These are phyloP conservation scores for Phytophthora melonis DNA, from an alignment of 352 stramenopile genomes.

Conservation along the genomic window DNA sequence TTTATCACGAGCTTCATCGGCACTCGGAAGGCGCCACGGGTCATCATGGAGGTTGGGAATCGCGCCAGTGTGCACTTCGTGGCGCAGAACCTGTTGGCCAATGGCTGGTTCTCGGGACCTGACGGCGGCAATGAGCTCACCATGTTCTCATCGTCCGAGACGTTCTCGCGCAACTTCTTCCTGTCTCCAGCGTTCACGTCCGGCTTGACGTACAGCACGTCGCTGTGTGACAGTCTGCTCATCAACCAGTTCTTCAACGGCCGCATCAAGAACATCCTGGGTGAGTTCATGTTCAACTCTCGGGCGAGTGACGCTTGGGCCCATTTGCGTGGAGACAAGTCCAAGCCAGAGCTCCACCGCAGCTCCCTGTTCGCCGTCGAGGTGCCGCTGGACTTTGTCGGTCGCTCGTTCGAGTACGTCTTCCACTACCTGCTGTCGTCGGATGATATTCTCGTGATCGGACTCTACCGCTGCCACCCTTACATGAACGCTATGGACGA, in stretches of 20 bases:
- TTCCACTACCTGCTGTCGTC: slow-evolving; percentile 87
- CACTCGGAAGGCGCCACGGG: slow-evolving; percentile 57
- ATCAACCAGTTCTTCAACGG: slow-evolving; percentile 92
- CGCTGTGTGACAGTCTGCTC: slow-evolving; percentile 85
- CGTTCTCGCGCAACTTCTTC: slow-evolving; percentile 84
- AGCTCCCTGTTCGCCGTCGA: slow-evolving; percentile 86
- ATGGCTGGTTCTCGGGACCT: slow-evolving; percentile 68
- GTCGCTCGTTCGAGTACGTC: slow-evolving; percentile 82
- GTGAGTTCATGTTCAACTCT: slow-evolving; percentile 88
- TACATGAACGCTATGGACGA: slow-evolving; percentile 43
- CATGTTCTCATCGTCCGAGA: slow-evolving; percentile 56
- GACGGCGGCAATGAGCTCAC: slow-evolving; percentile 40
- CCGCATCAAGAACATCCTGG: slow-evolving; percentile 88
- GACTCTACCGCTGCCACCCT: slow-evolving; percentile 79
- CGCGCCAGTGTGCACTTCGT: slow-evolving; percentile 88
- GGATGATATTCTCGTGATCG: slow-evolving; percentile 81
- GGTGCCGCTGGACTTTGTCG: slow-evolving; percentile 85
- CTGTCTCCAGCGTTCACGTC: slow-evolving; percentile 84
- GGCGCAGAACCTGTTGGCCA: slow-evolving; percentile 73
- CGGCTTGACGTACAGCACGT: slow-evolving; percentile 87
- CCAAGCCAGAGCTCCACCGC: slow-evolving; percentile 52
- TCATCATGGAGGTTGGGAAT: slow-evolving; percentile 87
- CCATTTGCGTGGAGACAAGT: slow-evolving; percentile 49
- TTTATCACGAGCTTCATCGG: slow-evolving; percentile 78
- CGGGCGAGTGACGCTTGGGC: slow-evolving; percentile 60